A percentile compares a stretch with the other conserved stretches of the same genome.
Conservation (phyloP, 805 yeast genomes). For the Clavispora phyllophila region DNA sequence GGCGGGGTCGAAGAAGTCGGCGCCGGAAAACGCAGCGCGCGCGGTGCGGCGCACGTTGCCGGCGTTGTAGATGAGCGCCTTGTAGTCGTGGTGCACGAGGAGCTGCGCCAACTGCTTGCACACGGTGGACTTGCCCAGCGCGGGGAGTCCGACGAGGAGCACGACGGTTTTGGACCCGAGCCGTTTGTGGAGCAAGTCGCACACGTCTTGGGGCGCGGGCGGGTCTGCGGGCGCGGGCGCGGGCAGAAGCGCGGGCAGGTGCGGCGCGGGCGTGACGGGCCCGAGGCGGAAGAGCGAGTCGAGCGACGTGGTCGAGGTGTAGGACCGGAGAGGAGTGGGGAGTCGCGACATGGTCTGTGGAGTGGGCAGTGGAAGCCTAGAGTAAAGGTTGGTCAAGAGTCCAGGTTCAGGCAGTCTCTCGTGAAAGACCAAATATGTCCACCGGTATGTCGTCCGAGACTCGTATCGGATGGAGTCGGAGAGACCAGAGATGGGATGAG, state of each 20-base stretch:
- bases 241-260: conserved; percentile 14
- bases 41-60: conserved; percentile 45
- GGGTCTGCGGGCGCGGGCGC: conserved; percentile 8
- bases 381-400: too few species aligned
- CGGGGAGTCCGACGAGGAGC: conserved; percentile 38
- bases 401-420: too few species aligned
- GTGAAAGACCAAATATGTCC: too few species aligned
- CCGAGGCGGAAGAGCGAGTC: conserved; percentile 23
- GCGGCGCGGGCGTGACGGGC: conserved; percentile 6
- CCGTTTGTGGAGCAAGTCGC: conserved; percentile 10
- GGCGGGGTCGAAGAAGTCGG: conserved; percentile 36
- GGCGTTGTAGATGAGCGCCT: conserved; percentile 36
- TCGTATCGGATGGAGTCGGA: too few species aligned
- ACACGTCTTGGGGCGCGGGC: conserved; percentile 9
- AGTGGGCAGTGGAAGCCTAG: too few species aligned
- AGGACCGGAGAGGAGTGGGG: conserved; percentile 8
- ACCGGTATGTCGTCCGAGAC: too few species aligned
- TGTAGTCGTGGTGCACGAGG: conserved; percentile 8
- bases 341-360: not conserved
- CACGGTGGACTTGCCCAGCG: conserved; percentile 37
- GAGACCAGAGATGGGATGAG: too few species aligned
- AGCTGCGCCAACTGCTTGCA: conserved; percentile 27
- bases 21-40: conserved; percentile 20
- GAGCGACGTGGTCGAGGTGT: conserved; percentile 22
- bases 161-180: conserved; percentile 19